These are phyloP conservation scores for Rauvolfia tetraphylla DNA, from an alignment of 257 asterid genomes.

Conservation along the genomic window DNA sequence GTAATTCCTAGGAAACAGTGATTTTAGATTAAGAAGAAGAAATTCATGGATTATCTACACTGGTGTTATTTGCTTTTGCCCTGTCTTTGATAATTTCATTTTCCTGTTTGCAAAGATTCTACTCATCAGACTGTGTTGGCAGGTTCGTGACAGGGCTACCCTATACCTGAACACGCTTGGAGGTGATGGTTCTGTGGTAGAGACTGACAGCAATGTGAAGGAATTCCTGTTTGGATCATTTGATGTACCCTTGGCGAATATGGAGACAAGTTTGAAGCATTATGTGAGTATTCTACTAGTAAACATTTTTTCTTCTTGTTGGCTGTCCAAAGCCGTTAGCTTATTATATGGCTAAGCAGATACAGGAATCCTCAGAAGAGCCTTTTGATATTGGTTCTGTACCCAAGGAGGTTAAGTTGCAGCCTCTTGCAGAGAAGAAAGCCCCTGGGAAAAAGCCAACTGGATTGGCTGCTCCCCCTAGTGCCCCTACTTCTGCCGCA, in stretches of 20 bases:
- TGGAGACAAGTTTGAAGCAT: conserved; percentile 86
- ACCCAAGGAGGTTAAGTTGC: conserved; percentile 87
- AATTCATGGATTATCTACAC: not conserved
- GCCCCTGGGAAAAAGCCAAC: conserved; percentile 83
- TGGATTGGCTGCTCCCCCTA: conserved; percentile 82
- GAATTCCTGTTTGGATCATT: conserved; percentile 88
- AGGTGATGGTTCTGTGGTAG: conserved; percentile 84
- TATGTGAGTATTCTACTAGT: conserved; percentile 53
- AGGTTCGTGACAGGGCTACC: conserved; percentile 99
- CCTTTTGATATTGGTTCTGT: conserved; percentile 81
- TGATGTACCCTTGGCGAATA: conserved; percentile 69
- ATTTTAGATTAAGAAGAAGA: not conserved
- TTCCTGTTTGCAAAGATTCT: not conserved
- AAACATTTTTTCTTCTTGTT: conserved; percentile 7
- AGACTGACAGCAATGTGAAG: conserved; percentile 80
- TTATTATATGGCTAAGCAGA: conserved; percentile 33
- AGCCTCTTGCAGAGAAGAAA: conserved; percentile 91
- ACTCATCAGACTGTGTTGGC: conserved; percentile 20
- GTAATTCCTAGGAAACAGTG: not conserved
- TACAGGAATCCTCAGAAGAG: conserved; percentile 74
- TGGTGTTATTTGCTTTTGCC: not conserved
- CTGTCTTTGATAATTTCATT: not conserved
- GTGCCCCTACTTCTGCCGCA: conserved; percentile 62
- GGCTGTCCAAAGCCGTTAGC: conserved; percentile 3
- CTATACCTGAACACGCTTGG: conserved; percentile 92